Conservation (phyloP, 2,329 filamentous ascomycete genomes). For the Cyphellophora europaea region DNA sequence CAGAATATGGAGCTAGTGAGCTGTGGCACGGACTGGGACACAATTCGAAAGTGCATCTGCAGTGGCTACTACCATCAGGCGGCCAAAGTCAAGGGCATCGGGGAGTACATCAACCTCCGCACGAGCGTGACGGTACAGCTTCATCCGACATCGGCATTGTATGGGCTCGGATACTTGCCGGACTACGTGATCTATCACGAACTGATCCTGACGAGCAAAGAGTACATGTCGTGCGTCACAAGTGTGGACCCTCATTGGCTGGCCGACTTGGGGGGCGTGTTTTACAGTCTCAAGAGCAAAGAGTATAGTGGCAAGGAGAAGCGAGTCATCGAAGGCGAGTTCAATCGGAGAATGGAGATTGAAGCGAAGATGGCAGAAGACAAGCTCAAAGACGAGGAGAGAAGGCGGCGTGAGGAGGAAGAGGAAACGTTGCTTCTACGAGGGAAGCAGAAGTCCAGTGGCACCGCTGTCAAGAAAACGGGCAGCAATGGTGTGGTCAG, state of each 20-base stretch:
- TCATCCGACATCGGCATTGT: conserved; percentile 87
- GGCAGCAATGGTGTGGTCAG: conserved; percentile 20
- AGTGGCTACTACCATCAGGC: conserved; percentile 97
- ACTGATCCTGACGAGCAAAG: conserved; percentile 75
- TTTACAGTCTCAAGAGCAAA: conserved; percentile 96
- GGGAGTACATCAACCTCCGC: conserved; percentile 93
- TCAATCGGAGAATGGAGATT: conserved; percentile 87
- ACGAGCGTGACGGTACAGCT: conserved; percentile 91
- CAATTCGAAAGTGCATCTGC: conserved; percentile 93
- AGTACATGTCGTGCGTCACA: conserved; percentile 97
- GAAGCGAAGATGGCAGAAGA: conserved; percentile 87
- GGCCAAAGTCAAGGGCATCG: conserved; percentile 88
- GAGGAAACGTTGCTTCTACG: conserved; percentile 22
- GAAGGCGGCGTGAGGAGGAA: conserved; percentile 31
- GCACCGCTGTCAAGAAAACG: conserved; percentile 15
- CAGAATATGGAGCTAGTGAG: conserved; percentile 81
- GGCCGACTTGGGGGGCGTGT: conserved; percentile 89
- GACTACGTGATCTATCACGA: conserved; percentile 99
- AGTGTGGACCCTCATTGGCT: conserved; percentile 96
- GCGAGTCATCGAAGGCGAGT: conserved; percentile 79
- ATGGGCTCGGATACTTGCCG: conserved; percentile 84
- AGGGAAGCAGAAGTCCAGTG: conserved; percentile 7
- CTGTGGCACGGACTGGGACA: conserved; percentile 94
- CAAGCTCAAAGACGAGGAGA: conserved; percentile 67
- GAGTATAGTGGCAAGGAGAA: conserved; percentile 84